phyloP scores from a whole-genome alignment of 208 protist genomes.

The Acanthamoeba rhysodes region DNA sequence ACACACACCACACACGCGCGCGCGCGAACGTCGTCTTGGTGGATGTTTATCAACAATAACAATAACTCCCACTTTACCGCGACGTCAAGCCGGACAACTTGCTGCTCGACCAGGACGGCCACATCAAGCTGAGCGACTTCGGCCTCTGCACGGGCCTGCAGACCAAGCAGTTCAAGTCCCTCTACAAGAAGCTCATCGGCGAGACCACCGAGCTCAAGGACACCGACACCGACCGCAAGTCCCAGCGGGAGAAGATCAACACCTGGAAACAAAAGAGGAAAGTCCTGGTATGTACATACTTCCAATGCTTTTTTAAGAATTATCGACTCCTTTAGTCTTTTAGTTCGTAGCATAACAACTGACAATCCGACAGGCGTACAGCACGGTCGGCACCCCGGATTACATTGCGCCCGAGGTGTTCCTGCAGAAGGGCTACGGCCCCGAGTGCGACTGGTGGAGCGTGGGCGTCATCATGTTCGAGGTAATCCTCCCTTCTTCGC shows the following conservation, averaged over 20 bases:
- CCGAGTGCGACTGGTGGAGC: slow-evolving; percentile 98
- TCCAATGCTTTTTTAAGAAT: too few species aligned
- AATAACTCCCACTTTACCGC: too few species aligned
- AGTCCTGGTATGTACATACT: slow-evolving; percentile 8
- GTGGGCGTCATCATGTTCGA: slow-evolving; percentile 85
- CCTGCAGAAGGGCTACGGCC: slow-evolving; percentile 94
- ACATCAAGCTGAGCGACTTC: slow-evolving; percentile 99
- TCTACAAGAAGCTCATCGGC: slow-evolving; percentile 71
- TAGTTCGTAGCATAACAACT: background rate
- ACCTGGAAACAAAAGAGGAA: slow-evolving; percentile 71
- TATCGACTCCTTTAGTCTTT: background rate
- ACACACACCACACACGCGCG: slow-evolving; percentile 76
- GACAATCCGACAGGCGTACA: background rate
- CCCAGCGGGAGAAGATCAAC: slow-evolving; percentile 45
- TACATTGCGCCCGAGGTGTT: slow-evolving; percentile 98
- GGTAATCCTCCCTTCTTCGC: background rate
- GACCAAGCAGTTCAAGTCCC: slow-evolving; percentile 91
- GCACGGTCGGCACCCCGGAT: slow-evolving; percentile 93
- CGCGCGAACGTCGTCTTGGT: background rate
- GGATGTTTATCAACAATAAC: too few species aligned
- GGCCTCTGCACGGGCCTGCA: slow-evolving; percentile 93
- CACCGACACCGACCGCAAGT: slow-evolving; percentile 30
- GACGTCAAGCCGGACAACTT: slow-evolving; percentile 99
- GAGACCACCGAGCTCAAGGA: slow-evolving; percentile 55
- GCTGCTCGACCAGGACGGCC: slow-evolving; percentile 95